Percentiles rank a stretch among this genome's conserved stretches.
phyloP scores from a whole-genome alignment of 257 asterid species.

The Ehretia macrophylla region DNA sequence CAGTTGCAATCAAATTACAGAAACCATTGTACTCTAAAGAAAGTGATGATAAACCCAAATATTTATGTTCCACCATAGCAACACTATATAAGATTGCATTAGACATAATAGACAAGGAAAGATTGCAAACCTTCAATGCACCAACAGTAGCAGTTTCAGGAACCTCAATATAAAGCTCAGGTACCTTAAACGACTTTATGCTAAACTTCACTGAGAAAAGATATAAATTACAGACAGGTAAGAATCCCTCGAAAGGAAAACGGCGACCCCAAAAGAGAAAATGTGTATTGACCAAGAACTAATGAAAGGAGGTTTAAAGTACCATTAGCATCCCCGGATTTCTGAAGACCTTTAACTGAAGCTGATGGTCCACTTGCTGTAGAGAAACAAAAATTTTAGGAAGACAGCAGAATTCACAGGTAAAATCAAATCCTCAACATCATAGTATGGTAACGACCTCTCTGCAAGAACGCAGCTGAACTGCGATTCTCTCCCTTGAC shows the following conservation, averaged over 20 bases:
- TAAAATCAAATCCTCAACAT: slow-evolving; percentile 7
- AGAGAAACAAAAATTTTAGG: slow-evolving; percentile 22
- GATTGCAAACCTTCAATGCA: slow-evolving; percentile 67
- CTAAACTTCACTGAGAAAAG: slow-evolving; percentile 67
- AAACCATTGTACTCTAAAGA: too few relatives aligned
- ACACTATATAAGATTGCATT: neutral
- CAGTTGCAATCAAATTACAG: too few relatives aligned
- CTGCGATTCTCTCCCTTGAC: slow-evolving; percentile 28
- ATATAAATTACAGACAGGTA: slow-evolving; percentile 3
- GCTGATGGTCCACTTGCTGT: slow-evolving; percentile 49
- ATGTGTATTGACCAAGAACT: neutral
- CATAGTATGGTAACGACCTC: slow-evolving; percentile 28
- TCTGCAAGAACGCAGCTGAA: slow-evolving; percentile 20
- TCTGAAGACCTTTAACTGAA: slow-evolving; percentile 36
- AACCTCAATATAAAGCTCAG: slow-evolving; percentile 91
- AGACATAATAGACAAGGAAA: slow-evolving; percentile 1
- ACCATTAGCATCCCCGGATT: slow-evolving; percentile 9
- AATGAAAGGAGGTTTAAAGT: neutral
- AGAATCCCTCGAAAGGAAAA: neutral
- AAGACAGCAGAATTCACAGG: slow-evolving; percentile 3
- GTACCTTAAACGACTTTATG: slow-evolving; percentile 91
- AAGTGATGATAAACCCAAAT: neutral
- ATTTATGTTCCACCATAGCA: neutral
- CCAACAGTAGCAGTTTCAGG: slow-evolving; percentile 90
- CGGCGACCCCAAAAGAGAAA: neutral